Evolutionary conservation across 2,329 filamentous ascomycete species (phyloP).

Genomic region (Cladosporium colombiae): DNA sequence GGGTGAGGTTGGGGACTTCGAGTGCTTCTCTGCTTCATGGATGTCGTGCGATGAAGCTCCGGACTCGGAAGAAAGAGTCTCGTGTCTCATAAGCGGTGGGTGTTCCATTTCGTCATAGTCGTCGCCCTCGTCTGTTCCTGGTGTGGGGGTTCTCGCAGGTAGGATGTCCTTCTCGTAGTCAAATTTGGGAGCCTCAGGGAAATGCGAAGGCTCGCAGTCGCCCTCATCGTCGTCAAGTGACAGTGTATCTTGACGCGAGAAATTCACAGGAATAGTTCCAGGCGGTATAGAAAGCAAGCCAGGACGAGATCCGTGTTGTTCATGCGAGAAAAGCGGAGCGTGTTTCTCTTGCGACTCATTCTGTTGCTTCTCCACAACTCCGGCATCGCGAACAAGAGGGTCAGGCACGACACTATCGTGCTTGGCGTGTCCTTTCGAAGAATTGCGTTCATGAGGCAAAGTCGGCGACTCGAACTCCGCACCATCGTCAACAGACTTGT

Average conservation of each 20-base stretch:
- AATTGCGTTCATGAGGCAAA: slow-evolving; percentile 2
- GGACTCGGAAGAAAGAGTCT: slow-evolving; percentile 26
- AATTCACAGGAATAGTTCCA: slow-evolving; percentile 8
- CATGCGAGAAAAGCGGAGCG: slow-evolving; percentile 39
- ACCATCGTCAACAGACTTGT: slow-evolving; percentile 2
- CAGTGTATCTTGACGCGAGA: slow-evolving; percentile 28
- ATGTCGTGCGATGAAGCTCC: not conserved
- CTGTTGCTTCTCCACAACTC: not conserved
- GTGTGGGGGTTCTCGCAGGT: slow-evolving; percentile 1
- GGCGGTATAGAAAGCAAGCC: not conserved
- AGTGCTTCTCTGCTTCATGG: not conserved
- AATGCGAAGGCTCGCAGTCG: not conserved
- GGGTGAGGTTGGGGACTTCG: not conserved
- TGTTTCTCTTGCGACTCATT: slow-evolving; percentile 20
- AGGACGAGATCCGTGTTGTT: slow-evolving; percentile 23
- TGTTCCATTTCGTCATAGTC: slow-evolving; percentile 32
- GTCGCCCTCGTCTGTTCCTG: slow-evolving; percentile 21
- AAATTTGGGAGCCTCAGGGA: slow-evolving; percentile 7
- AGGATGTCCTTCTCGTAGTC: slow-evolving; percentile 9
- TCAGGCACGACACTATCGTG: slow-evolving; percentile 5
- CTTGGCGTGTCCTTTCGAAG: not conserved
- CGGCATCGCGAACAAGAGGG: not conserved
- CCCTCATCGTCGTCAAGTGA: slow-evolving; percentile 18
- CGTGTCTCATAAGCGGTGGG: slow-evolving; percentile 37
- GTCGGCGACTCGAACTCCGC: slow-evolving; percentile 2